Conservation (phyloP, 768 basidiomycete genomes). For the Mycena haematopus region DNA sequence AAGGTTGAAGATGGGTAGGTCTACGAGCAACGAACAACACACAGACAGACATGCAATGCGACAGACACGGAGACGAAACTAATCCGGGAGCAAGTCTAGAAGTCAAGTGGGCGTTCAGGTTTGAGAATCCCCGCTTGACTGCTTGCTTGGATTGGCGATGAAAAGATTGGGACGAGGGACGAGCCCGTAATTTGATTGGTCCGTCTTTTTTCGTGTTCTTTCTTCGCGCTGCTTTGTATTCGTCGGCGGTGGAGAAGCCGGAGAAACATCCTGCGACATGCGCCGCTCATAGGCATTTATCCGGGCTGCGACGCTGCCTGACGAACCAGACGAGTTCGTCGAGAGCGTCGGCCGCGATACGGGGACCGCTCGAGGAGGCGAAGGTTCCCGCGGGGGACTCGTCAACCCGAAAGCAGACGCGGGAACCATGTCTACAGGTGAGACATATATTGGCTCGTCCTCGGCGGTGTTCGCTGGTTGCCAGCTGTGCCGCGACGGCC, state of each 20-base stretch:
- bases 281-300: slow-evolving; percentile 65
- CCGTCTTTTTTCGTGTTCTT: slow-evolving; percentile 44
- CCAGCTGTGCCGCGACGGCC: slow-evolving; percentile 17
- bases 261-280: slow-evolving; percentile 53
- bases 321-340: slow-evolving; percentile 27
- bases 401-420: slow-evolving; percentile 22
- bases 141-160: slow-evolving; percentile 72
- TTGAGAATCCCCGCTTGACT: slow-evolving; percentile 20
- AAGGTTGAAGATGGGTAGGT: not conserved
- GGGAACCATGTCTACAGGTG: slow-evolving; percentile 42
- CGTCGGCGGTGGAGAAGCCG: slow-evolving; percentile 35
- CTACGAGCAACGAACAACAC: not conserved
- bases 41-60: slow-evolving; percentile 8
- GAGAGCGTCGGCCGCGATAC: slow-evolving; percentile 14
- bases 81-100: not conserved
- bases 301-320: slow-evolving; percentile 53
- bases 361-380: slow-evolving; percentile 10
- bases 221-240: slow-evolving; percentile 53
- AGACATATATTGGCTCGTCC: slow-evolving; percentile 35
- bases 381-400: slow-evolving; percentile 19
- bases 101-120: not conserved
- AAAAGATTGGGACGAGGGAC: slow-evolving; percentile 68
- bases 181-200: slow-evolving; percentile 66
- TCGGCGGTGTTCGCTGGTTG: slow-evolving; percentile 21
- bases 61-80: slow-evolving; percentile 4